Evolutionary conservation across 202 grass and related monocot genomes (phyloP), one percentile per base, ranked within the genome.

Genomic region (Schoenoplectus tabernaemontani): DNA sequence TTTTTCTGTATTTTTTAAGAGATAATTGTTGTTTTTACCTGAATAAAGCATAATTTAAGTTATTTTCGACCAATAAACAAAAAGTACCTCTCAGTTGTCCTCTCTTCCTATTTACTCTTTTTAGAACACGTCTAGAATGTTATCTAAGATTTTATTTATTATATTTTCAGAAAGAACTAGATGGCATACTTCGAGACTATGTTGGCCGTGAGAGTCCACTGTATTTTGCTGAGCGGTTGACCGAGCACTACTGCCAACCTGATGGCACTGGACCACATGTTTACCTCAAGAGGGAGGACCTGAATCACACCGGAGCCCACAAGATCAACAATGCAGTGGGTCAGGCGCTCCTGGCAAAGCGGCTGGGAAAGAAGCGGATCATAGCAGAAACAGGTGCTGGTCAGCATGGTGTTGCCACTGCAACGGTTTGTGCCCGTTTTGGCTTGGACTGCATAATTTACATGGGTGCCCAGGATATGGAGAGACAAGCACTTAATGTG

Each of bases 401-500:
- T 33, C 95, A 98, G 83, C 95, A 98, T 0, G 95, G 95, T 26
- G 95, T 98, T 33, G 95, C 95, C 68, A 98, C 95, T 10, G 95
- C 95, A 16, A 98, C 96, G 0, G 96, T 98, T 69, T 98, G 96
- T 4, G 96, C 96, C 0, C 83, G 91, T 30, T 98, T 98, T 17
- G 96, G 90, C 5, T 71, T 98, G 47, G 23, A 92, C 78, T 98
- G 96, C 47, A 82, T 98, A 59, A 85, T 98, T 75, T 95, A 98
- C 78, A 98, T 98, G 96, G 96, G 96, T 34, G 91, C 96, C 0
- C 96, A 98, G 4, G 96, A 98, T 74, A 98, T 98, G 96, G 96
- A 98, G 91, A 92, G 96, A 69, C 96, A 98, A 64, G 91, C 96
- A 0, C 88, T 98, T 12, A 98, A 98, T 47, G 96, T 98, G 30